Percentiles rank a stretch among this genome's conserved stretches.
phyloP scores from a whole-genome alignment of 2,329 filamentous ascomycete species.

The Aureobasidium sp. region DNA sequence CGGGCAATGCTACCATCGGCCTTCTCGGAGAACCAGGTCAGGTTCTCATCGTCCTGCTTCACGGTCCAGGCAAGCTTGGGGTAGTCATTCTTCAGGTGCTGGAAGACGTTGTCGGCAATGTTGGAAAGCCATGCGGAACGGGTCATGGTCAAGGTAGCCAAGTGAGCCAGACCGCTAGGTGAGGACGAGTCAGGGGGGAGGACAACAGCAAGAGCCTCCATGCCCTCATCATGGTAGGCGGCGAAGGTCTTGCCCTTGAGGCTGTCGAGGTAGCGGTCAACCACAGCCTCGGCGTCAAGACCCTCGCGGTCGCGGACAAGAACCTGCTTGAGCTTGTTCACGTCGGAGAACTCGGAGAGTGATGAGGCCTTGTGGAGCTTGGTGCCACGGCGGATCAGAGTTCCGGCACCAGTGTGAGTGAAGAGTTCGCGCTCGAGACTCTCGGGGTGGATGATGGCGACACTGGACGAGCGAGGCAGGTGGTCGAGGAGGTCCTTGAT shows the following conservation, averaged over 20 bases:
- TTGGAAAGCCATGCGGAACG: constrained; percentile 94
- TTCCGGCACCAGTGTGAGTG: constrained; percentile 91
- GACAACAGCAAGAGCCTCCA: constrained; percentile 88
- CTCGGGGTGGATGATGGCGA: constrained; percentile 94
- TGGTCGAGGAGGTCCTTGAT: constrained; percentile 89
- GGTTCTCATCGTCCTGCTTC: constrained; percentile 88
- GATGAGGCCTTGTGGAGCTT: constrained; percentile 71
- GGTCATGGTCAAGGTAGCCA: constrained; percentile 87
- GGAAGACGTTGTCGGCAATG: constrained; percentile 90
- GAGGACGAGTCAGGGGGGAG: constrained; percentile 63
- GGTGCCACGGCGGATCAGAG: constrained; percentile 83
- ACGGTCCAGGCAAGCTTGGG: constrained; percentile 94
- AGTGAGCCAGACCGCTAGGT: constrained; percentile 64
- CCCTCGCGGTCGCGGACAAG: constrained; percentile 76
- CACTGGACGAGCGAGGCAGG: constrained; percentile 83
- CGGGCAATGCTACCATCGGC: constrained; percentile 84
- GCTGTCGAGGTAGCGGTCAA: constrained; percentile 78
- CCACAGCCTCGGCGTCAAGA: constrained; percentile 72
- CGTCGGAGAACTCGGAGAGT: constrained; percentile 67
- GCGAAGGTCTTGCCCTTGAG: constrained; percentile 74
- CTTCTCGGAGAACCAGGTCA: constrained; percentile 98
- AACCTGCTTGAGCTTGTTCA: constrained; percentile 71
- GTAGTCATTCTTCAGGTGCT: constrained; percentile 87
- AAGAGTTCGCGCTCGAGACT: constrained; percentile 96
- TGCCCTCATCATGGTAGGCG: constrained; percentile 87